Percentiles rank a stretch among this genome's conserved stretches.
Evolutionary conservation across 768 basidiomycete species (phyloP).

Genomic region (Chalciporus sphaerocephalus): DNA sequence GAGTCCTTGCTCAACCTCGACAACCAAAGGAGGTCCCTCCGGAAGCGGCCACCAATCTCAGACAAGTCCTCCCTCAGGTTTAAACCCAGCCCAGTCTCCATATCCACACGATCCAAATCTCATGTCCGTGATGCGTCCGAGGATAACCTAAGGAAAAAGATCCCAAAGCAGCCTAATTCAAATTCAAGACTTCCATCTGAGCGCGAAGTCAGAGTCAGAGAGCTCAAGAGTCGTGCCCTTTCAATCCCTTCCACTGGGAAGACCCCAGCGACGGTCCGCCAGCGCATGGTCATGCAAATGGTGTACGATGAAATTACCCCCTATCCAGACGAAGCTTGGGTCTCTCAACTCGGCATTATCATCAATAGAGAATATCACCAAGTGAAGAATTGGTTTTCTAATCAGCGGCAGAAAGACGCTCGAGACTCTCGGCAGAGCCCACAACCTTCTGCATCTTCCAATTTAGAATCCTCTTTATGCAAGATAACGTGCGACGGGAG

Average conservation of each 20-base stretch:
- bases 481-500: constrained; percentile 36
- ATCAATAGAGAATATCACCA: constrained; percentile 55
- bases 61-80: constrained; percentile 26
- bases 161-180: constrained; percentile 20
- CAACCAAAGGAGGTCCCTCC: constrained; percentile 26
- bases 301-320: constrained; percentile 63
- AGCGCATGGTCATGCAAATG: constrained; percentile 56
- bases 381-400: constrained; percentile 67
- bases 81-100: constrained; percentile 22
- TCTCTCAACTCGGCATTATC: constrained; percentile 53
- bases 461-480: constrained; percentile 33
- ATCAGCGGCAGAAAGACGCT: constrained; percentile 51
- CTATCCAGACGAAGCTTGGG: constrained; percentile 61
- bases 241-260: constrained; percentile 33
- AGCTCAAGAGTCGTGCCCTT: constrained; percentile 30
- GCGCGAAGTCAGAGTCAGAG: constrained; percentile 29
- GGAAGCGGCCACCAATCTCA: constrained; percentile 16
- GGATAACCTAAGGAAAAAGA: constrained; percentile 27
- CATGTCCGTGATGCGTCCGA: constrained; percentile 22
- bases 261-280: constrained; percentile 51
- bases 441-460: constrained; percentile 30
- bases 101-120: constrained; percentile 26
- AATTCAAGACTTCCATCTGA: constrained; percentile 26
- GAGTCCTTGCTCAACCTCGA: constrained; percentile 26
- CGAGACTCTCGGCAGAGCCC: constrained; percentile 35